Base-by-base conservation (phyloP, 2,329 filamentous ascomycete genomes). In the Pyrenophora graminea region DNA sequence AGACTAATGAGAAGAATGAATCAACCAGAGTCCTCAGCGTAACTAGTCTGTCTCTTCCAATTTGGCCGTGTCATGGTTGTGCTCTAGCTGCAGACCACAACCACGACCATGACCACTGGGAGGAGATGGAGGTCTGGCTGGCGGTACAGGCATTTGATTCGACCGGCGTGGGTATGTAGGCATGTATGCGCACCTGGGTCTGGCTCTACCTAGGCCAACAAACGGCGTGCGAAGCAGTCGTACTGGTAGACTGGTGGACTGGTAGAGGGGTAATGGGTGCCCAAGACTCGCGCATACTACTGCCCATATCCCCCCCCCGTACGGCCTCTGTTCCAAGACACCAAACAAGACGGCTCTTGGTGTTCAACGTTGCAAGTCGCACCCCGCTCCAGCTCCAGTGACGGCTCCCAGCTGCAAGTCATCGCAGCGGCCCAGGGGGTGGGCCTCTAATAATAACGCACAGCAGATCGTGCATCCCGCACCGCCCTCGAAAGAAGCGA, bases 401-500 rank as follows among this genome's bases (percentile, higher is more conserved):
- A 45, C 42, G 42, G 27, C 23, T 45, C 34, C 36, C 27, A 34
- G 48, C 48, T 64, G 63, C 62, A 52, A 53, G 62, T 58, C 55
- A 56, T 56, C 48, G 48, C 17, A 33, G 30, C 32, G 43, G 45
- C 32, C 31, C 33, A 48, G 53, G 49, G 45, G 44, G 45, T 48
- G 46, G 52, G 48, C 34, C 42, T 33, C 58, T 62, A 66, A 64
- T 62, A 63, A 62, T 66, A 64, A 63, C 59, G 58, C 54, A 57
- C 21, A 51, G 53, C 48, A 53, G 61, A 64, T 63, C 58, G 59
- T 61, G 60, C 63, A 60, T 56, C 45, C 44, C n/a, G 46, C 45
- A 49, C 46, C 51, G 39, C 41, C 39, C 33, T 46, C 36, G 53
- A 51, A 50, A 39, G 36, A 46, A 53, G 46, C 51, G 50, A 51